Evolutionary conservation across 73 alveolate species (phyloP).

Genomic region (Paraurostyla sp.): DNA sequence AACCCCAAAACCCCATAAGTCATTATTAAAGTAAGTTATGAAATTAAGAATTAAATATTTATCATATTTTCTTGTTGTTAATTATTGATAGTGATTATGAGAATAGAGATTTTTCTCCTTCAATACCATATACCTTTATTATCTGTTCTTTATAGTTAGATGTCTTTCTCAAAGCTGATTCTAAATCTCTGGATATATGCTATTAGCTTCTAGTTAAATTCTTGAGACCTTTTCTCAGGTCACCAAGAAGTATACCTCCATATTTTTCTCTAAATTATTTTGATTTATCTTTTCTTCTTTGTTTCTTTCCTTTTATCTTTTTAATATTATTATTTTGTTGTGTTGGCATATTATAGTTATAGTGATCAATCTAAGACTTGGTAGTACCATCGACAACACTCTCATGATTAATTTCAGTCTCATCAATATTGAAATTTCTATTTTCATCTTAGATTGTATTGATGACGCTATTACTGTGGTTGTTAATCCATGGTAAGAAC

Average conservation of each 20-base stretch:
- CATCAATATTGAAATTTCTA: background rate
- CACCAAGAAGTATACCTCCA: constrained; percentile 20
- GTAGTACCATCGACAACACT: no score
- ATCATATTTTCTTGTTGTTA: no score
- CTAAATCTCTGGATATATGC: constrained; percentile 6
- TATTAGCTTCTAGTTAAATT: constrained; percentile 9
- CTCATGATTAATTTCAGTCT: background rate
- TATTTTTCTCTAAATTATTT: background rate
- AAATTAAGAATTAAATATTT: no score
- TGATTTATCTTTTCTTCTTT: background rate
- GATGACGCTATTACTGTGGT: background rate
- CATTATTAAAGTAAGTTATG: no score
- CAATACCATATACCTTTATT: constrained; percentile 21
- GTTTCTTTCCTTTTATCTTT: background rate
- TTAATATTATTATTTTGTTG: no score
- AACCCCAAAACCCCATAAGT: no score
- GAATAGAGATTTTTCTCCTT: constrained; percentile 35
- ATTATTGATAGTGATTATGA: no score
- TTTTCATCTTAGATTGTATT: background rate
- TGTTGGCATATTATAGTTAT: no score
- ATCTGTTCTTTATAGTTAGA: background rate
- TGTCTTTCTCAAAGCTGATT: background rate
- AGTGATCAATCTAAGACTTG: no score
- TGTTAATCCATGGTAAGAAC: constrained; percentile 2
- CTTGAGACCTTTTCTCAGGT: constrained; percentile 4